Evolutionary conservation across 208 protist species (phyloP).

Genomic region (Perkinsela sp.): DNA sequence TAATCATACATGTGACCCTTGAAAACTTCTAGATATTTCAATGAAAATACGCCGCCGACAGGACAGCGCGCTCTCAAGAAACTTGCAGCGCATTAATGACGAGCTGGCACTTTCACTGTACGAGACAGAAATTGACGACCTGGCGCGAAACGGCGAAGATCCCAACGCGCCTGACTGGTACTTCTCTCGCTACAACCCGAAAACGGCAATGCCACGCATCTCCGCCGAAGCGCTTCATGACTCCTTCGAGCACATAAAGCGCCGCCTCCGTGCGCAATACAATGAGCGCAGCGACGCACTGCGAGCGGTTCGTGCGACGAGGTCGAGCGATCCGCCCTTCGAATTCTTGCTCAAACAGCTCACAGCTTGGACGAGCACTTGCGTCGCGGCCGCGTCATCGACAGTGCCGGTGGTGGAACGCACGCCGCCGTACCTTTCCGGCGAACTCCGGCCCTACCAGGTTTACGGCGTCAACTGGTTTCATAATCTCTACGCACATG

Average conservation of each 20-base stretch:
- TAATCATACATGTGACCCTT: no score
- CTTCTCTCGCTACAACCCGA: neutral
- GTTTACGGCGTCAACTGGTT: constrained; percentile 94
- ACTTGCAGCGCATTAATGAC: neutral
- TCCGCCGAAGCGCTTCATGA: neutral
- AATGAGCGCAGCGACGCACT: neutral
- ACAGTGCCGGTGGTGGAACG: neutral
- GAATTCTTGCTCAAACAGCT: neutral
- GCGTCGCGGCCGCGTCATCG: neutral
- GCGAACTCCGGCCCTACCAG: constrained; percentile 84
- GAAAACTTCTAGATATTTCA: no score
- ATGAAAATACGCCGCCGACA: neutral
- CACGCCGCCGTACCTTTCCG: constrained; percentile 54
- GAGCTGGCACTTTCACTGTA: neutral
- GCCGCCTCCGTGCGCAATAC: neutral
- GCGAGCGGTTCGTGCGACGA: neutral
- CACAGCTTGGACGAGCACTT: neutral
- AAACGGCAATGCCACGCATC: neutral
- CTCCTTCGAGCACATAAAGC: neutral
- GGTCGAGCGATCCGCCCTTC: neutral
- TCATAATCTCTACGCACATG: constrained; percentile 69
- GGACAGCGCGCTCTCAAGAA: neutral
- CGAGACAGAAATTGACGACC: neutral
- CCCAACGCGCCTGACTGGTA: neutral
- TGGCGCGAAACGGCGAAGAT: neutral